Base-by-base conservation (phyloP, 192 early-diverging fungal genomes). In the Thamnidium elegans region DNA sequence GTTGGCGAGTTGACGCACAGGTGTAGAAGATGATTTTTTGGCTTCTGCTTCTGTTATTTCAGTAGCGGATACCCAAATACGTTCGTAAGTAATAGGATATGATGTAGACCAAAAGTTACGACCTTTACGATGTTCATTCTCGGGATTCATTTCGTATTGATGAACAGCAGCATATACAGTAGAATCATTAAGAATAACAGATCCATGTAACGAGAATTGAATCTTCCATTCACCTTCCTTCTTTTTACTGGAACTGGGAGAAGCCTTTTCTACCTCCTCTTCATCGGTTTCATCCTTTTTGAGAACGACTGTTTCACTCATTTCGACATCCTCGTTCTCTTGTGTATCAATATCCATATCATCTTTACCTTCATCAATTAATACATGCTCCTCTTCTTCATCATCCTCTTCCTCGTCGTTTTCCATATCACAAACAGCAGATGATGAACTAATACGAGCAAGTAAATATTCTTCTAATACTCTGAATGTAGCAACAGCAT, bases 401-500 rank as follows among this genome's bases (percentile, higher is more conserved):
- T 7, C 44, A 9, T 47, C 26, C 4, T 48, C 54, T 2, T 58
- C 46, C 23, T 54, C 55, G 1, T 68, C 62, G 0, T 60, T 17
- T 8, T 61, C 66, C 1, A 73, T 75, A 45, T 86, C 81, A 11
- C 51, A 61, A 26, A 63, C 61, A 42, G 61, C 32, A 6, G 69
- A 60, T 0, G 45, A 68, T 19, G 68, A 70, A 17, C 70, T 78
- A 20, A 73, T 45, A 8, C 88, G 79, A 3, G 82, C 78, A 11
- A 85, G 84, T 17, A 96, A 69, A 54, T 92, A 96, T 17, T 92
- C 87, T 63, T 95, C 92, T 10, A 96, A 58, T 1, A 84, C 84
- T 21, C 84, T 79, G 71, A 94, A 92, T 0, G 91, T 90, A 4
- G 91, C 90, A 7, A 96, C 79, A 6, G 94, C 93, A 71, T 96